Conservation (phyloP, 148 eudicot species). For the Oxyria digyna region DNA sequence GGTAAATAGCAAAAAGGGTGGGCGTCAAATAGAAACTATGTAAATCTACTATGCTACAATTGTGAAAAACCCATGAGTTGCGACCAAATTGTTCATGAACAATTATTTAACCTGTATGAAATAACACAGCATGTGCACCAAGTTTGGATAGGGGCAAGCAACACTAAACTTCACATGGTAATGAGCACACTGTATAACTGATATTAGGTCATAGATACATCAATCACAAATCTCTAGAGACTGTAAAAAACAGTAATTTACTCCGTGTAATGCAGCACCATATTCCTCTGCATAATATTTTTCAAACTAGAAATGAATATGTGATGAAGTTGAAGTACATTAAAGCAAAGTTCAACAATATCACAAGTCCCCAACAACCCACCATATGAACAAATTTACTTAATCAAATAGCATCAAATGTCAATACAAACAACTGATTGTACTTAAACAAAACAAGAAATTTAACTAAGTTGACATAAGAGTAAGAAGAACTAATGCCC, state of each 20-base stretch:
- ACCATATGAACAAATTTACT: background rate
- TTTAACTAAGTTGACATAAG: conserved; percentile 16
- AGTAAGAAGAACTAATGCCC: conserved; percentile 15
- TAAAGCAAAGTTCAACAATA: background rate
- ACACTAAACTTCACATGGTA: background rate
- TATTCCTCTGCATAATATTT: background rate
- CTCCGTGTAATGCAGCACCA: background rate
- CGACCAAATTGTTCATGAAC: background rate
- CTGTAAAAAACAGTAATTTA: too few relatives aligned
- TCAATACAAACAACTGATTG: background rate
- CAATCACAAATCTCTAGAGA: background rate
- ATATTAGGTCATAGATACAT: background rate
- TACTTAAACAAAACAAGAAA: background rate
- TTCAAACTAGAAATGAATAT: background rate
- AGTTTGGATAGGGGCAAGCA: background rate
- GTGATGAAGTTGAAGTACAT: background rate
- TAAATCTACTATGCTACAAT: background rate
- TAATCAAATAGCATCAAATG: background rate
- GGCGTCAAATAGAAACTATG: too few relatives aligned
- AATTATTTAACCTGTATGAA: background rate
- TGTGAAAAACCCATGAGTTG: background rate
- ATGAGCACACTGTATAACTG: background rate
- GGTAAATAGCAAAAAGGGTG: too few relatives aligned
- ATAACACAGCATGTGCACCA: background rate
- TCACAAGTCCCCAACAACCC: background rate